Percentiles rank a stretch among this genome's conserved stretches.
phyloP scores from a whole-genome alignment of 192 early-diverging fungal species.

The Linnemannia elongata region DNA sequence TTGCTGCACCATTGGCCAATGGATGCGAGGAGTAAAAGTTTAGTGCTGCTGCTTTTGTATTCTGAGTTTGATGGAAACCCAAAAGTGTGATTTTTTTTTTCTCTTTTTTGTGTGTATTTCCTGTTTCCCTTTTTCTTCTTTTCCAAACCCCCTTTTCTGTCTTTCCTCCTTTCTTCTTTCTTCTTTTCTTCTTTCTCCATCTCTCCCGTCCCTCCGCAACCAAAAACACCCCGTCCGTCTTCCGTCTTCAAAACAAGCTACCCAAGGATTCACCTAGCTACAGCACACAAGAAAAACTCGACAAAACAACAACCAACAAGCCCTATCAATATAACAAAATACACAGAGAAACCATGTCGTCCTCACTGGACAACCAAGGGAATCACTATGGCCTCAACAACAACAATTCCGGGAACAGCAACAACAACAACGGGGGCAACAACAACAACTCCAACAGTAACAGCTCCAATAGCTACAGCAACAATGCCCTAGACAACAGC shows the following conservation, averaged over 20 bases:
- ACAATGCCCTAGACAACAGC: slow-evolving; percentile 2
- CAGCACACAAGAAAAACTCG: not conserved
- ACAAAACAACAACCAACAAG: not conserved
- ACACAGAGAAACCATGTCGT: slow-evolving; percentile 17
- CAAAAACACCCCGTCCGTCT: not conserved
- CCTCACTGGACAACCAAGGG: slow-evolving; percentile 18
- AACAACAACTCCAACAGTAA: slow-evolving; percentile 1
- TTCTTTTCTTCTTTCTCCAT: not conserved
- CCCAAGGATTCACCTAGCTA: no score
- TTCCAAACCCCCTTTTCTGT: not conserved
- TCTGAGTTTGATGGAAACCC: no score
- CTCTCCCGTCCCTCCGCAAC: not conserved
- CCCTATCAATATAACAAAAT: not conserved
- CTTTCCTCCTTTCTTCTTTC: not conserved
- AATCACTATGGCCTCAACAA: slow-evolving; percentile 6
- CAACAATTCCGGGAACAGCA: slow-evolving; percentile 8
- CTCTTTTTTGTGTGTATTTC: not conserved
- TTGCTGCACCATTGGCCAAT: no score
- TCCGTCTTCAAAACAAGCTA: not conserved
- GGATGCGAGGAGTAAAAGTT: no score
- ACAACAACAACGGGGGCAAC: slow-evolving; percentile 15
- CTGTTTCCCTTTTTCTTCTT: not conserved
- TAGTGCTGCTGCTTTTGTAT: no score
- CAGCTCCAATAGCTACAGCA: not conserved
- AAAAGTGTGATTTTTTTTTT: no score